Evolutionary conservation across 176 grass and related monocot genomes (phyloP).

Genomic region (Triticum turgidum): DNA sequence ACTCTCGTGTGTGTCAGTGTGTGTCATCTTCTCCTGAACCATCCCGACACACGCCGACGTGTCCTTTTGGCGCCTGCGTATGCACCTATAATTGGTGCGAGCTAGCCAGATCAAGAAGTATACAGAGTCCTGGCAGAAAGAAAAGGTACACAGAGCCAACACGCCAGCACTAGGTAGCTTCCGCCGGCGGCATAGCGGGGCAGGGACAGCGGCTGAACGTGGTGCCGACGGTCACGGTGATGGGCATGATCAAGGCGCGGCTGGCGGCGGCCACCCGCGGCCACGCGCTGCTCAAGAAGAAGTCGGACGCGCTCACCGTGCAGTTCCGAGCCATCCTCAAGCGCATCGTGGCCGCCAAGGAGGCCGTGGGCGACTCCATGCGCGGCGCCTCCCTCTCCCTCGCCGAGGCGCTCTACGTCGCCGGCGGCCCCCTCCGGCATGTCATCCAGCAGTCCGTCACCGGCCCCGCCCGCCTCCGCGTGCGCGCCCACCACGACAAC

Average conservation of each 20-base stretch:
- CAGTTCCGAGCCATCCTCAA: conserved; percentile 72
- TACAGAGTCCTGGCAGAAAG: neutral
- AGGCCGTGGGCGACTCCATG: conserved; percentile 76
- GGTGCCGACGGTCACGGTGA: conserved; percentile 78
- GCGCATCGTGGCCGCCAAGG: conserved; percentile 72
- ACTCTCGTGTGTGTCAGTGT: conserved; percentile 7
- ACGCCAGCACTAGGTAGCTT: neutral
- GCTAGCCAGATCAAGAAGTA: neutral
- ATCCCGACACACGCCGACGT: conserved; percentile 2
- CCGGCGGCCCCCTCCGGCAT: conserved; percentile 51
- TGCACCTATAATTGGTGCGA: neutral
- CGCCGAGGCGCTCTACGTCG: conserved; percentile 69
- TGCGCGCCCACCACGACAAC: conserved; percentile 70
- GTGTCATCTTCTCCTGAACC: conserved; percentile 28
- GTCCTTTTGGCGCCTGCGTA: neutral
- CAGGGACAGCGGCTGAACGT: conserved; percentile 67
- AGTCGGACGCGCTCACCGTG: conserved; percentile 76
- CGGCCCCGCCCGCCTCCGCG: conserved; percentile 48
- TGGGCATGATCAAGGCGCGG: conserved; percentile 67
- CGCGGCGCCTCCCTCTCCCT: conserved; percentile 69
- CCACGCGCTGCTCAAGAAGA: conserved; percentile 90
- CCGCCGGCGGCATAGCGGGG: conserved; percentile 44
- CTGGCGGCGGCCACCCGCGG: conserved; percentile 64
- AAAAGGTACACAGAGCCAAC: neutral
- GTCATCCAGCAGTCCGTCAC: conserved; percentile 60